These are phyloP conservation scores for Plasmodium blacklocki DNA, from an alignment of 169 alveolate species.

Conservation along the genomic window DNA sequence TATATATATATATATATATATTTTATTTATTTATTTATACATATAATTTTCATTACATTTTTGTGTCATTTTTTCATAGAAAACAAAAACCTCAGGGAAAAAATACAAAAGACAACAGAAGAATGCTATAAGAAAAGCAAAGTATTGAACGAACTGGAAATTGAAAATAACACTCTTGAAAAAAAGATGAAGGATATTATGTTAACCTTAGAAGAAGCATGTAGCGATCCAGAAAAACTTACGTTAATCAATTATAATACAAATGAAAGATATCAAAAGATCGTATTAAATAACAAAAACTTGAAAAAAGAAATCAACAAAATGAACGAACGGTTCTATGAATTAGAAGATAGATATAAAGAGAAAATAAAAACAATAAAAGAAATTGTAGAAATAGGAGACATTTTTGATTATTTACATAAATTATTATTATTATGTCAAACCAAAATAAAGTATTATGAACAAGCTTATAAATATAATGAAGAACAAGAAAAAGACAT, in stretches of 20 bases:
- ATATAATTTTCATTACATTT: background rate
- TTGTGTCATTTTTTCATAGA: background rate
- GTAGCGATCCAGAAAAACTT: slow-evolving; percentile 39
- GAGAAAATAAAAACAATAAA: slow-evolving; percentile 61
- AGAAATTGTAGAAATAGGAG: slow-evolving; percentile 73
- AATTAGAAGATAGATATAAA: slow-evolving; percentile 51
- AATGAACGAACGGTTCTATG: slow-evolving; percentile 51
- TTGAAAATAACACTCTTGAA: slow-evolving; percentile 25
- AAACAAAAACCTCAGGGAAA: slow-evolving; percentile 18
- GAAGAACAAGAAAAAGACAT: slow-evolving; percentile 52
- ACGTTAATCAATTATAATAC: slow-evolving; percentile 44
- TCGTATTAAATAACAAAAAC: slow-evolving; percentile 34
- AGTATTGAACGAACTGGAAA: slow-evolving; percentile 5
- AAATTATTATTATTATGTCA: slow-evolving; percentile 50
- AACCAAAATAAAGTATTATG: slow-evolving; percentile 60
- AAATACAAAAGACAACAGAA: slow-evolving; percentile 3
- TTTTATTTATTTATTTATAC: background rate
- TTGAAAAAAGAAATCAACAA: slow-evolving; percentile 34
- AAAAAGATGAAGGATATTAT: slow-evolving; percentile 47
- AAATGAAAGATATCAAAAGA: slow-evolving; percentile 53
- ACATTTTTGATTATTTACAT: slow-evolving; percentile 63
- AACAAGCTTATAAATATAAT: slow-evolving; percentile 43
- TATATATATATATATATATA: background rate
- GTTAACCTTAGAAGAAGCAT: slow-evolving; percentile 54
- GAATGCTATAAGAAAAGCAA: slow-evolving; percentile 37